phyloP scores from a whole-genome alignment of 2,329 filamentous ascomycete genomes.

The Pseudophaeomoniella oleicola region DNA sequence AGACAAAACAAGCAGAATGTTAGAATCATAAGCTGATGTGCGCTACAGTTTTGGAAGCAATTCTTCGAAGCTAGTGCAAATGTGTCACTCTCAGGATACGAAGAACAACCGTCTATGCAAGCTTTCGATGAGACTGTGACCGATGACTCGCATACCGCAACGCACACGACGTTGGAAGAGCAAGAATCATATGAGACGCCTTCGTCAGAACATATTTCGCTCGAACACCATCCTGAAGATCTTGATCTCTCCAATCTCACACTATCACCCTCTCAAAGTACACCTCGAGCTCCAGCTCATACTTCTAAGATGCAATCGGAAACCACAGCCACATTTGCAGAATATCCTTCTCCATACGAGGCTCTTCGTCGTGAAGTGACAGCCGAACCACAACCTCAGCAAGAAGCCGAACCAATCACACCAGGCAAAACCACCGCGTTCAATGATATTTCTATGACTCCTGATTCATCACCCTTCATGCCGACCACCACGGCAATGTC shows the following conservation, averaged over 20 bases:
- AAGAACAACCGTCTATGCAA: conserved; percentile 55
- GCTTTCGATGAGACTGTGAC: conserved; percentile 38
- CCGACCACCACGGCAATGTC: conserved; percentile 28
- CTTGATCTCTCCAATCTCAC: conserved; percentile 28
- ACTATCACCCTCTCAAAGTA: conserved; percentile 31
- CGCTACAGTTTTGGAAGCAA: conserved; percentile 86
- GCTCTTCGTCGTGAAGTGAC: conserved; percentile 53
- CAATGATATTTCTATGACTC: conserved; percentile 45
- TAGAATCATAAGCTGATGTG: background rate
- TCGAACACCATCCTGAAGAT: conserved; percentile 23
- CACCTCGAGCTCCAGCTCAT: conserved; percentile 21
- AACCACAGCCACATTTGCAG: conserved; percentile 35
- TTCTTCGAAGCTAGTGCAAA: conserved; percentile 99
- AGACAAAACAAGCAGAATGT: too few relatives aligned
- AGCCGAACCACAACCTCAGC: conserved; percentile 21
- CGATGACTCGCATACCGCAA: conserved; percentile 41
- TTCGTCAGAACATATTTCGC: conserved; percentile 17
- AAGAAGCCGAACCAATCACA: conserved; percentile 15
- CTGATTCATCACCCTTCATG: conserved; percentile 42
- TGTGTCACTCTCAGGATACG: conserved; percentile 88
- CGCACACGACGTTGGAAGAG: conserved; percentile 28
- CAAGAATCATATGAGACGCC: conserved; percentile 26
- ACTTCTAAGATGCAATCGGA: conserved; percentile 23
- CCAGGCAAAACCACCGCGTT: conserved; percentile 7
- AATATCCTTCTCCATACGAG: conserved; percentile 66